phyloP scores from a whole-genome alignment of 257 asterid species.

The Salvia miltiorrhiza region DNA sequence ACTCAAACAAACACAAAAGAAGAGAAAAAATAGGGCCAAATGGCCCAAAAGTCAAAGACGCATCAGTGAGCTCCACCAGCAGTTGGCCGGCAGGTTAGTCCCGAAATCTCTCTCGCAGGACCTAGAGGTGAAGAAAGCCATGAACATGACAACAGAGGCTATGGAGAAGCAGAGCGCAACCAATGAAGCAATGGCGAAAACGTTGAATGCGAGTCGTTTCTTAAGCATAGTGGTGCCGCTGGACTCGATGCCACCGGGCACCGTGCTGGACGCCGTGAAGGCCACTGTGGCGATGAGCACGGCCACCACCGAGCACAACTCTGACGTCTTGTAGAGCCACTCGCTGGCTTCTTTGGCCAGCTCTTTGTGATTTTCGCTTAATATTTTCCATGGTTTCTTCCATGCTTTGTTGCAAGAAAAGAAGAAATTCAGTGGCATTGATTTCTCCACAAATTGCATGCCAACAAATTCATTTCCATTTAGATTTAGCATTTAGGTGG shows the following conservation, averaged over 20 bases:
- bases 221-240: conserved; percentile 29
- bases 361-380: conserved; percentile 19
- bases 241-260: conserved; percentile 38
- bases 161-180: conserved; percentile 48
- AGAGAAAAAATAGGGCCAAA: no score
- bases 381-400: conserved; percentile 37
- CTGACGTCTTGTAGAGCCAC: conserved; percentile 45
- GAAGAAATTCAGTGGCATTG: conserved; percentile 31
- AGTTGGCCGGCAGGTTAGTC: no score
- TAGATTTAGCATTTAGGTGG: no score
- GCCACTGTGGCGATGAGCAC: conserved; percentile 62
- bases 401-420: conserved; percentile 21
- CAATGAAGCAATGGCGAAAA: conserved; percentile 41
- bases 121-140: conserved; percentile 47
- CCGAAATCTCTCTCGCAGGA: no score
- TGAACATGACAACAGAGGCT: conserved; percentile 44
- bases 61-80: no score
- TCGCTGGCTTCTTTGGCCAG: conserved; percentile 32
- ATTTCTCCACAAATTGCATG: conserved; percentile 32
- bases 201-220: conserved; percentile 28
- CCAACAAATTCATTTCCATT: no score
- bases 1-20: no score
- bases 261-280: conserved; percentile 44
- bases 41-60: no score
- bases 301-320: conserved; percentile 54